These are phyloP conservation scores for Vigna mungo DNA, from an alignment of 306 rosid genomes.

Conservation along the genomic window DNA sequence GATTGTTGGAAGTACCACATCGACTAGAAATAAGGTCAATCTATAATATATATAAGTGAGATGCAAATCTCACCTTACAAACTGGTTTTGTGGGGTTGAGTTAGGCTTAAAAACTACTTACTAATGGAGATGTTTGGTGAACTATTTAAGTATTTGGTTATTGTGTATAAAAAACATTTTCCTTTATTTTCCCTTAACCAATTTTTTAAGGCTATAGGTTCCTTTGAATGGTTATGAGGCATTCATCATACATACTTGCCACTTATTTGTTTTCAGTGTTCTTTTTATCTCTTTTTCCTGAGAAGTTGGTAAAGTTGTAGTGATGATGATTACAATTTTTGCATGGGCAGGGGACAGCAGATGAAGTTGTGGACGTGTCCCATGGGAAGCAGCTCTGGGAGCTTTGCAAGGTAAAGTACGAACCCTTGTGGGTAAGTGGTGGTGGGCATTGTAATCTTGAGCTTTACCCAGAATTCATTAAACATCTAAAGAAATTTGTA, in stretches of 20 bases:
- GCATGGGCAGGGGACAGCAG: conserved; percentile 81
- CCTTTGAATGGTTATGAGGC: no score
- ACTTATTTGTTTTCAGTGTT: neutral
- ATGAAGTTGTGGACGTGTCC: conserved; percentile 91
- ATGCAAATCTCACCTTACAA: no score
- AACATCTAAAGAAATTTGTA: conserved; percentile 94
- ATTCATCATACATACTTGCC: neutral
- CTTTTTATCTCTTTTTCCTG: neutral
- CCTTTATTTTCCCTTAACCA: no score
- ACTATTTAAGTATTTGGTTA: no score
- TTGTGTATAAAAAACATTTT: no score
- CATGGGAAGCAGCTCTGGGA: conserved; percentile 96
- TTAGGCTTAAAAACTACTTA: no score
- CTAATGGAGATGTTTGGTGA: no score
- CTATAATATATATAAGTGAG: no score
- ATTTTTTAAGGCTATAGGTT: no score
- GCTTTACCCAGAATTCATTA: conserved; percentile 90
- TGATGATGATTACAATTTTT: conserved; percentile 13
- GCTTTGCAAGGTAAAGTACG: conserved; percentile 83
- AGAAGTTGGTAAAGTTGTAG: conserved; percentile 3
- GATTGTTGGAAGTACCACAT: no score
- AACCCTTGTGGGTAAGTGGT: conserved; percentile 92
- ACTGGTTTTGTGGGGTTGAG: no score
- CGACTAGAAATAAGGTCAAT: no score
- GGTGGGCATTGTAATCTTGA: conserved; percentile 96